Conservation (phyloP, 78 protist species). For the Bigelowiella natans region DNA sequence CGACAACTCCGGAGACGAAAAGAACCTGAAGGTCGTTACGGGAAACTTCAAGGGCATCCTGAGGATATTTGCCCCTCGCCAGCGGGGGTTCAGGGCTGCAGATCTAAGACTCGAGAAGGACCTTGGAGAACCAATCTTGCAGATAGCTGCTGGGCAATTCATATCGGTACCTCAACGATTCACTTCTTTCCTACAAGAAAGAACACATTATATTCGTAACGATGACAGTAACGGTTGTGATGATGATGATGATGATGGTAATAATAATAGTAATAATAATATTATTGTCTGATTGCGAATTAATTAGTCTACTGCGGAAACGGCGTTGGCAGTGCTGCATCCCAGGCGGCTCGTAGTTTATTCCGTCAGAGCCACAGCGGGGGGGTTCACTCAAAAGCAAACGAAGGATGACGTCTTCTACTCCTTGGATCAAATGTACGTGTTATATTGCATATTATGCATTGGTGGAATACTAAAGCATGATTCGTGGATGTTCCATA, state of each 20-base stretch:
- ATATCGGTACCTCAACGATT: neutral
- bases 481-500: neutral
- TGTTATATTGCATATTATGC: neutral
- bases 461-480: neutral
- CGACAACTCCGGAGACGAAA: neutral
- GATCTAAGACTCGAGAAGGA: neutral
- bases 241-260: too few species aligned
- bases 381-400: neutral
- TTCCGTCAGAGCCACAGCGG: neutral
- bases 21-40: neutral
- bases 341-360: neutral
- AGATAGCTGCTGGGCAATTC: neutral
- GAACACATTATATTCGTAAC: too few species aligned
- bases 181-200: too few species aligned
- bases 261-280: too few species aligned
- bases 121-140: neutral
- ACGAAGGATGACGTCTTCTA: neutral
- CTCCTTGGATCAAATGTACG: neutral
- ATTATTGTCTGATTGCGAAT: neutral
- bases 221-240: too few species aligned
- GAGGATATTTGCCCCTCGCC: neutral
- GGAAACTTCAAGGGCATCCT: neutral
- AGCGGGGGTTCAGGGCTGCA: neutral
- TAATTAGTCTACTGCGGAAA: neutral
- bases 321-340: neutral